Evolutionary conservation across 306 rosid species (phyloP), one percentile per base, ranked within the genome.

Genomic region (Dalbergia cultrata): DNA sequence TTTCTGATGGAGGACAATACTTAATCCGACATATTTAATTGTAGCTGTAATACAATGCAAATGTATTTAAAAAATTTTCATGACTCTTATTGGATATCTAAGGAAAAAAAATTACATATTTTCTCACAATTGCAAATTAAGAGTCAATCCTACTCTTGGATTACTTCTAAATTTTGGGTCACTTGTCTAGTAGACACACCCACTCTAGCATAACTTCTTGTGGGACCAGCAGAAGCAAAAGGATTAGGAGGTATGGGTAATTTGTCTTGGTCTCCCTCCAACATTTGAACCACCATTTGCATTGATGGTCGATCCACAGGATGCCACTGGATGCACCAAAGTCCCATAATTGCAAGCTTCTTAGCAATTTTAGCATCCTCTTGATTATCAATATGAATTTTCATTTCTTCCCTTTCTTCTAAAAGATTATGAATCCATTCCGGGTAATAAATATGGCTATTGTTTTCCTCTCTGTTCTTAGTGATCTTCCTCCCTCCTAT

Each of bases 251-350:
- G 82, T 8, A 63, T 19, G 7, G 22, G 58, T 35, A 74, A 4
- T 37, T 6, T 63, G 5, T 77, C 66, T 7, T 7, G 21, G 3
- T 53, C 47, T 63, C 79, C 82, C 63, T 82, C 79, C 45, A 77
- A 45, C 86, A 77, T 77, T 22, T 71, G 80, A 39, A 70, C 68
- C 66, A 70, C 77, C 13, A 9, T 21, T 39, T 83, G 77, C 82
- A 77, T 77, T 12, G 82, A 83, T 11, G 82, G 82, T 21, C 82
- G 17, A 72, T 83, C 70, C 79, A 64, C 34, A 10, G 79, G 54
- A 34, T 83, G 79, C 82, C 86, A 77, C 13, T 82, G 82, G 39
- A 82, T 77, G 70, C 82, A 70, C 47, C 79, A 43, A 8, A 82
- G 75, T 41, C 86, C 86, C 33, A 82, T 78, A 13, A 18, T 77